Conservation (phyloP, 73 alveolate genomes). For the Strombidium stylifer region DNA sequence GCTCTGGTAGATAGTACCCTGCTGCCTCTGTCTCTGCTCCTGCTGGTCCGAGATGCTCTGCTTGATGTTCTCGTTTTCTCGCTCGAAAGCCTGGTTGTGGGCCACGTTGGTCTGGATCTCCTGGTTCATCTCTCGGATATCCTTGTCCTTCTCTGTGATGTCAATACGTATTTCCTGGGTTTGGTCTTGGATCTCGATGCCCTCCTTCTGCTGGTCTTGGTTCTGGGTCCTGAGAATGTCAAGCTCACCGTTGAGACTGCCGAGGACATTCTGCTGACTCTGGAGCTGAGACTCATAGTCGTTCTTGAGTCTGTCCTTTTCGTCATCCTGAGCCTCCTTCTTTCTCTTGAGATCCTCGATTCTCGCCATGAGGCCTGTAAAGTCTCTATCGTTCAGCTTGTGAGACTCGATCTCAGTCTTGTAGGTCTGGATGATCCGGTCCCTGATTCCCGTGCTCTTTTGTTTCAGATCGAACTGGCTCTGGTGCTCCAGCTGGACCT, state of each 20-base stretch:
- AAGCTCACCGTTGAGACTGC: slow-evolving; percentile 4
- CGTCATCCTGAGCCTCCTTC: neutral
- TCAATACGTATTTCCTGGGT: neutral
- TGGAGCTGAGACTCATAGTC: slow-evolving; percentile 3
- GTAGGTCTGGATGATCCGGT: neutral
- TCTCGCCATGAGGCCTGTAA: neutral
- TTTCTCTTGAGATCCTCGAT: slow-evolving; percentile 11
- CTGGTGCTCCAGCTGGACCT: no score
- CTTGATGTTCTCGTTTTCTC: slow-evolving; percentile 22
- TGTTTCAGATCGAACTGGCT: no score
- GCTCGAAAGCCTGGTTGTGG: neutral
- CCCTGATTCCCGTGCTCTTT: no score
- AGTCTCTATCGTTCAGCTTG: slow-evolving; percentile 11
- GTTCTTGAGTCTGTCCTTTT: neutral
- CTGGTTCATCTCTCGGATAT: neutral
- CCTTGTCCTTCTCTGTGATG: neutral
- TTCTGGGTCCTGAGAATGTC: neutral
- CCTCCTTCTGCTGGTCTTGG: slow-evolving; percentile 9
- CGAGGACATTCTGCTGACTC: neutral
- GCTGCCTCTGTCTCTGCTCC: slow-evolving; percentile 3
- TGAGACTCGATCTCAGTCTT: slow-evolving; percentile 11
- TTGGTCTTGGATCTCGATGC: neutral
- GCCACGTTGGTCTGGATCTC: neutral
- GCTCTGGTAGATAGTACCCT: neutral
- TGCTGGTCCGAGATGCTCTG: neutral